Evolutionary conservation across 805 yeast genomes (phyloP).

Genomic region (Candida nitratophila): DNA sequence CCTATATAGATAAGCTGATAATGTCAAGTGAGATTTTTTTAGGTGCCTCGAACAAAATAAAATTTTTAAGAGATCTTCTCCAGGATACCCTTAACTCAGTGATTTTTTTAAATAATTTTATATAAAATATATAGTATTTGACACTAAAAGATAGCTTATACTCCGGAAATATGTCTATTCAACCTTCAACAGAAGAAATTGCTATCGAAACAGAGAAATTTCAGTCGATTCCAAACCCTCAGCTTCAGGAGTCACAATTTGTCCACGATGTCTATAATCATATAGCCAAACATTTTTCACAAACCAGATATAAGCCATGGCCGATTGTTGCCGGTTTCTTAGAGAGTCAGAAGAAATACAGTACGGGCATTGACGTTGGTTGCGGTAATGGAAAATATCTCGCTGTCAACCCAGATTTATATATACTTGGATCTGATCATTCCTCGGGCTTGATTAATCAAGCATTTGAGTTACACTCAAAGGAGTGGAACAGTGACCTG

Average conservation of each 20-base stretch:
- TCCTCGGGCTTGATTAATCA: constrained; percentile 64
- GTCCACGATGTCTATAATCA: constrained; percentile 93
- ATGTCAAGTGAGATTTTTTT: no score
- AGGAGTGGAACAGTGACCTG: constrained; percentile 37
- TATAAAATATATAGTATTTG: no score
- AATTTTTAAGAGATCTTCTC: no score
- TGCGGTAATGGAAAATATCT: constrained; percentile 96
- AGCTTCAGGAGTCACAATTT: constrained; percentile 58
- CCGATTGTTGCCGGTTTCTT: constrained; percentile 82
- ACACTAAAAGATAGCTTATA: no score
- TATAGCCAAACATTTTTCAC: constrained; percentile 89
- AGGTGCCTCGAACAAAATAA: no score
- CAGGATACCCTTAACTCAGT: no score
- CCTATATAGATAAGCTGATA: no score
- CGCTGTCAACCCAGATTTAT: constrained; percentile 59
- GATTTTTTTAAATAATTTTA: no score
- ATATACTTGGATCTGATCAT: constrained; percentile 67
- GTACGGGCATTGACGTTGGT: constrained; percentile 87
- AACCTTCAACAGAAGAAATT: constrained; percentile 23
- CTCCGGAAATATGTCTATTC: constrained; percentile 9
- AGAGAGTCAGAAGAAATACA: constrained; percentile 36
- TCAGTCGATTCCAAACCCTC: constrained; percentile 33
- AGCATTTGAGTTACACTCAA: constrained; percentile 38
- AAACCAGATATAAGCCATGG: constrained; percentile 96
- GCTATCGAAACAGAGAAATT: constrained; percentile 21